phyloP scores from a whole-genome alignment of 208 protist genomes.

The Leishmania guyanensis region DNA sequence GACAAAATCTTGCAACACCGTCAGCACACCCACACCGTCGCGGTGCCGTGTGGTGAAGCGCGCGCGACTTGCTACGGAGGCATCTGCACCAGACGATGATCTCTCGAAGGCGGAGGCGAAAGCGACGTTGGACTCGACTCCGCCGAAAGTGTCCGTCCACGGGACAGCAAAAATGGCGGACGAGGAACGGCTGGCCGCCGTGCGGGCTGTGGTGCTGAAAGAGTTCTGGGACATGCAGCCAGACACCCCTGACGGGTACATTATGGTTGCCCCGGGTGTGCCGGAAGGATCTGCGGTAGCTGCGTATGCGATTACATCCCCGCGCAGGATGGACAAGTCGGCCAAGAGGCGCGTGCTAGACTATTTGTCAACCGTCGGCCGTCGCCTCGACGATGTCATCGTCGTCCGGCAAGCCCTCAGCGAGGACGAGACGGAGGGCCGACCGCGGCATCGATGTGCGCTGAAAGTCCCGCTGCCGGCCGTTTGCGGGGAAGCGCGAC shows the following conservation, averaged over 20 bases:
- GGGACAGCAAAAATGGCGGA: not conserved
- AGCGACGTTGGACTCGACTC: not conserved
- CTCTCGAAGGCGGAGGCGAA: too few species aligned
- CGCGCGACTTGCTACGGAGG: slow-evolving; percentile 12
- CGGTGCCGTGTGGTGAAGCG: slow-evolving; percentile 38
- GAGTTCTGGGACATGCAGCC: slow-evolving; percentile 63
- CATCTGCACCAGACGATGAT: not conserved
- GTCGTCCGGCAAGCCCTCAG: slow-evolving; percentile 43
- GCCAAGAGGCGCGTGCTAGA: slow-evolving; percentile 55
- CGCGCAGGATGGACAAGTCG: slow-evolving; percentile 43
- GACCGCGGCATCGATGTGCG: slow-evolving; percentile 43
- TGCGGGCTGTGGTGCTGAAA: slow-evolving; percentile 31
- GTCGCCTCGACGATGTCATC: slow-evolving; percentile 73
- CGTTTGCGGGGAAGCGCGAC: slow-evolving; percentile 64
- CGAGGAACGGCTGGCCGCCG: not conserved
- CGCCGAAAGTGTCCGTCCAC: not conserved
- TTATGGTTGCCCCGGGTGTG: slow-evolving; percentile 57
- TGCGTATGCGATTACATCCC: slow-evolving; percentile 18
- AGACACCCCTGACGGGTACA: slow-evolving; percentile 74
- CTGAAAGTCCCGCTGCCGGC: slow-evolving; percentile 69
- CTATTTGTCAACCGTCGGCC: slow-evolving; percentile 76
- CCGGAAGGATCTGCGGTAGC: slow-evolving; percentile 24
- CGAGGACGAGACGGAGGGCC: slow-evolving; percentile 46
- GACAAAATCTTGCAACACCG: not conserved
- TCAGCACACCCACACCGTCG: not conserved